Percentiles rank a stretch among this genome's conserved stretches.
Evolutionary conservation across 2,329 filamentous ascomycete species (phyloP).

Genomic region (Chrysosphaeria jannelii): DNA sequence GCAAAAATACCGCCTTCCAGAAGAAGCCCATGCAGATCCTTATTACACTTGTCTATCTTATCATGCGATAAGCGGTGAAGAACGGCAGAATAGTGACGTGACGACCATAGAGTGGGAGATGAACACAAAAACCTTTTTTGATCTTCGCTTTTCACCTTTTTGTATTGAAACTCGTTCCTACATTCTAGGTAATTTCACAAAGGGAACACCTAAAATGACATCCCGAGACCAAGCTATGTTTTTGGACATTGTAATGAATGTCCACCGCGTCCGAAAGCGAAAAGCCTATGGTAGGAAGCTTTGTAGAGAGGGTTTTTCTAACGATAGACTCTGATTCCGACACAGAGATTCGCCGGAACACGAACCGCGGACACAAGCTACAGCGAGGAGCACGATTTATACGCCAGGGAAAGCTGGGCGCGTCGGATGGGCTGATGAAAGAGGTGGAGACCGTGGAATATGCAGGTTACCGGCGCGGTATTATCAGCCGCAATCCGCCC

Average conservation of each 20-base stretch:
- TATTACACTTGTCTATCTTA: no score
- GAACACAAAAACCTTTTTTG: no score
- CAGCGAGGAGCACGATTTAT: constrained; percentile 46
- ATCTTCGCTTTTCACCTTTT: no score
- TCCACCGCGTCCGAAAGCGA: constrained; percentile 5
- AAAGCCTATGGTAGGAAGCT: constrained; percentile 4
- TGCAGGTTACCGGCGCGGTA: constrained; percentile 38
- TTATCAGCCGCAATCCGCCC: constrained; percentile 43
- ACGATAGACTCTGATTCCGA: constrained; percentile 50
- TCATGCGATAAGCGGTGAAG: no score
- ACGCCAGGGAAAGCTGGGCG: constrained; percentile 36
- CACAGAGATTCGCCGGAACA: constrained; percentile 34
- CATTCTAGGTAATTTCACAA: no score
- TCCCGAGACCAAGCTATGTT: constrained; percentile 5
- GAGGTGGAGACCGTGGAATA: constrained; percentile 30
- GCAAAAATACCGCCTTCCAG: no score
- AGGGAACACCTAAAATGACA: no score
- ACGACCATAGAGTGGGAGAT: no score
- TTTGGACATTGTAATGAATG: constrained; percentile 4
- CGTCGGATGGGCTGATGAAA: constrained; percentile 6
- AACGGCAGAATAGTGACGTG: no score
- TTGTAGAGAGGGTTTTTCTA: not conserved
- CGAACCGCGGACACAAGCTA: constrained; percentile 52
- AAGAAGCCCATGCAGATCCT: no score
- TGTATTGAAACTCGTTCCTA: no score